phyloP scores from a whole-genome alignment of 257 asterid species.

The Eustoma russellianum region DNA sequence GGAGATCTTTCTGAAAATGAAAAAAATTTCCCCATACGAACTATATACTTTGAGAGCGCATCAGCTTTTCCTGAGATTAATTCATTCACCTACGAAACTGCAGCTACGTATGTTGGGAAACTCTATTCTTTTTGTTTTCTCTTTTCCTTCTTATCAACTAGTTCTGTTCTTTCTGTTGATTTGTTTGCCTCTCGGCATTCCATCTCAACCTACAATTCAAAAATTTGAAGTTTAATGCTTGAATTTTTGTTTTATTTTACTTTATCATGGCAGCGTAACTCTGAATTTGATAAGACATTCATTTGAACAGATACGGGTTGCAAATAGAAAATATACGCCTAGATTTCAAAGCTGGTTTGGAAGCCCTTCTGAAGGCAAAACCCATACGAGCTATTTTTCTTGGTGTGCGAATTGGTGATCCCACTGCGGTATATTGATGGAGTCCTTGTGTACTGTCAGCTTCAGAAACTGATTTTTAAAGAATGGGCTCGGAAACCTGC shows the following conservation, averaged over 20 bases:
- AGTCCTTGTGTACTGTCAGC: conserved; percentile 1
- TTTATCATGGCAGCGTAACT: conserved; percentile 7
- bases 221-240: conserved; percentile 1
- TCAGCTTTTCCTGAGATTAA: conserved; percentile 92
- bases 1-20: conserved; percentile 36
- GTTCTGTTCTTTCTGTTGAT: background rate
- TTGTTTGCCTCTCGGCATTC: background rate
- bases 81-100: conserved; percentile 77
- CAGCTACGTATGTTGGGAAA: conserved; percentile 38
- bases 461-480: background rate
- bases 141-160: background rate
- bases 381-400: conserved; percentile 86
- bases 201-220: background rate
- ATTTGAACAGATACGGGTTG: conserved; percentile 56
- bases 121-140: background rate
- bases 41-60: conserved; percentile 78
- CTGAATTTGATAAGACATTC: conserved; percentile 11
- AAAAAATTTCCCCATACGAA: conserved; percentile 51
- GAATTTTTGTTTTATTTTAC: background rate
- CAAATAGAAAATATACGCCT: conserved; percentile 76
- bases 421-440: conserved; percentile 61
- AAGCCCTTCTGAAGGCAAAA: conserved; percentile 60
- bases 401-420: conserved; percentile 94
- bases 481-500: background rate
- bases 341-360: conserved; percentile 87